Evolutionary conservation across 2,329 filamentous ascomycete species (phyloP), one percentile per base, ranked within the genome.

Genomic region (Beauveria rudraprayagi): DNA sequence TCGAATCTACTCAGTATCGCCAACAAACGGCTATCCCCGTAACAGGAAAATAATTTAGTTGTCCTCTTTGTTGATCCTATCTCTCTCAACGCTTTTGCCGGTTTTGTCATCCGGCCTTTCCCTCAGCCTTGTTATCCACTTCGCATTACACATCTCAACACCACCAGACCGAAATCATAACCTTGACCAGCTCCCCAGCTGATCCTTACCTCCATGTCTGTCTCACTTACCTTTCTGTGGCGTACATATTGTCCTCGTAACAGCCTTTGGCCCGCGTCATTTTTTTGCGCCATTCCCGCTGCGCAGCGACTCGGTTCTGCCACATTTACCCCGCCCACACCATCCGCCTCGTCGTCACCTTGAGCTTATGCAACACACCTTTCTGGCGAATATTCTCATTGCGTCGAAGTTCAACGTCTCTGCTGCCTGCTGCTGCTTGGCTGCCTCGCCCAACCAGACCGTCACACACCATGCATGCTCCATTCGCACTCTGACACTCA

Each of bases 271-370:
- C 56, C 51, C 34, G 48, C 40, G 26, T 48, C 48, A 53, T 52
- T 34, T n/a, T 24, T 54, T 43, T 34, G 19, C 54, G 19, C n/a
- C 37, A 24, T 54, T 28, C 22, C 22, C 28, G 51, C 47, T 17
- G 16, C 37, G n/a, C 24, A 34, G n/a, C n/a, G 28, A 44, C 48
- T 53, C n/a, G 48, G 48, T 60, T 60, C 56, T 60, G 56, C 56
- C 52, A 11, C 37, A 26, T 37, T 11, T 58, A 43, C 56, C 40
- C 56, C 48, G 48, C 56, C 56, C 56, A 51, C 56, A 30, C 56
- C 37, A 26, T 30, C 53, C 14, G 14, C 28, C n/a, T 28, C 28
- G 5, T 43, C 28, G n/a, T 34, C 14, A n/a, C 43, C 41, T n/a
- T 55, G 37, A 28, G 34, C 51, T 19, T 53, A 34, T 53, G 51